Percentiles rank a stretch among this genome's conserved stretches.
Evolutionary conservation across 73 alveolate genomes (phyloP).

Genomic region (Paramecium tetraurelia): DNA sequence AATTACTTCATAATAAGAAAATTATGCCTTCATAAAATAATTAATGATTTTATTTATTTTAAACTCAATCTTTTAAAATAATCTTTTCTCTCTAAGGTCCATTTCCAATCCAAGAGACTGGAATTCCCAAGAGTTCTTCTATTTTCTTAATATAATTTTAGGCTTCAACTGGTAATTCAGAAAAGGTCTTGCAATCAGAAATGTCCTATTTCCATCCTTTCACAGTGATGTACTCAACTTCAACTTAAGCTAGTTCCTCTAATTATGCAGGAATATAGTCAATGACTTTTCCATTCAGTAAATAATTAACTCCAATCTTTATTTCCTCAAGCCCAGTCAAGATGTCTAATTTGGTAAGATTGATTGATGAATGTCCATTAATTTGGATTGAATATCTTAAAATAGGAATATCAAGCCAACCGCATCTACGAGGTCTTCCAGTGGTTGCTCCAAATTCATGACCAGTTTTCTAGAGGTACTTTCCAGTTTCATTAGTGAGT

Average conservation of each 20-base stretch:
- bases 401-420: constrained; percentile 95
- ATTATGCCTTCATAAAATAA: background rate
- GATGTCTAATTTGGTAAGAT: constrained; percentile 94
- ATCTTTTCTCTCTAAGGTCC: constrained; percentile 63
- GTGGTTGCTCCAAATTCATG: constrained; percentile 97
- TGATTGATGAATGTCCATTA: constrained; percentile 79
- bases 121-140: constrained; percentile 79
- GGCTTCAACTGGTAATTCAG: constrained; percentile 86
- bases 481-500: constrained; percentile 74
- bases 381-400: constrained; percentile 81
- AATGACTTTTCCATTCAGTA: constrained; percentile 67
- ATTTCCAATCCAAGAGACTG: constrained; percentile 83
- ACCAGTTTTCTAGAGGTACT: constrained; percentile 81
- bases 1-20: background rate
- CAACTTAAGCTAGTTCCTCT: constrained; percentile 75
- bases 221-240: constrained; percentile 72
- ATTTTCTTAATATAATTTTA: constrained; percentile 77
- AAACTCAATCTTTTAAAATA: constrained; percentile 46
- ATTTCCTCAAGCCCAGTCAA: constrained; percentile 81
- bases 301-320: constrained; percentile 74
- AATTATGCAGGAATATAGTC: constrained; percentile 80
- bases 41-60: background rate
- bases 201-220: constrained; percentile 90
- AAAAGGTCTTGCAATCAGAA: constrained; percentile 70
- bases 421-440: constrained; percentile 97